Evolutionary conservation across 2,329 filamentous ascomycete species (phyloP).

Genomic region (Fusarium subtropicale): DNA sequence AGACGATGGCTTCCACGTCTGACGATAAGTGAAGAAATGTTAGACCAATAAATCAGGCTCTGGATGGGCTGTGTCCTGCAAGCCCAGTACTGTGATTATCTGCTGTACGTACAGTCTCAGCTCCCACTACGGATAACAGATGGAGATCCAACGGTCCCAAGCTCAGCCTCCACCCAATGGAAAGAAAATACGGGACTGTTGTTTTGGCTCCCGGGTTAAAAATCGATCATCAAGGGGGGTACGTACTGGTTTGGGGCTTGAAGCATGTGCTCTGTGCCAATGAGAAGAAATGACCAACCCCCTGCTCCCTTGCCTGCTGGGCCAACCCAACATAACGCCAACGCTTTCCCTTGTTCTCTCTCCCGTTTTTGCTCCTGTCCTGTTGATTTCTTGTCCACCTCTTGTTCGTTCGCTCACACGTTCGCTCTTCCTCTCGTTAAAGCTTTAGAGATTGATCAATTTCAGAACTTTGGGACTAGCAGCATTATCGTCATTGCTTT

Average conservation of each 20-base stretch:
- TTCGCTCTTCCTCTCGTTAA: slow-evolving; percentile 27
- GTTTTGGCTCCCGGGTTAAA: slow-evolving; percentile 21
- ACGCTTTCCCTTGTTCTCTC: slow-evolving; percentile 38
- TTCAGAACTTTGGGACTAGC: slow-evolving; percentile 18
- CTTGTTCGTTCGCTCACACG: background rate
- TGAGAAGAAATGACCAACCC: slow-evolving; percentile 18
- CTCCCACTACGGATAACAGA: slow-evolving; percentile 1
- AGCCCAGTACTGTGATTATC: background rate
- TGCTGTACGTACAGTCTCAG: background rate
- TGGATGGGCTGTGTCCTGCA: background rate
- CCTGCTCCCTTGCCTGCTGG: slow-evolving; percentile 31
- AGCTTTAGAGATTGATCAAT: slow-evolving; percentile 20
- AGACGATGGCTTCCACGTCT: background rate
- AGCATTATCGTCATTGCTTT: slow-evolving; percentile 10
- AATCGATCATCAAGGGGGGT: slow-evolving; percentile 19
- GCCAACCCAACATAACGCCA: slow-evolving; percentile 40
- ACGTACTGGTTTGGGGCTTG: slow-evolving; percentile 21
- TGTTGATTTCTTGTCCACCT: slow-evolving; percentile 28
- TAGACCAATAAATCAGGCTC: slow-evolving; percentile 1
- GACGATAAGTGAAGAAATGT: background rate
- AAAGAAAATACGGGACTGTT: slow-evolving; percentile 22
- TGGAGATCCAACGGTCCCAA: slow-evolving; percentile 14
- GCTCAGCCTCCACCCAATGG: slow-evolving; percentile 16
- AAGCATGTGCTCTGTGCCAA: slow-evolving; percentile 8
- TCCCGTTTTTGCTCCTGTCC: slow-evolving; percentile 28